Evolutionary conservation across 805 yeast species (phyloP), one percentile per base, ranked within the genome.

Genomic region (Diddensiella transvaalensis): DNA sequence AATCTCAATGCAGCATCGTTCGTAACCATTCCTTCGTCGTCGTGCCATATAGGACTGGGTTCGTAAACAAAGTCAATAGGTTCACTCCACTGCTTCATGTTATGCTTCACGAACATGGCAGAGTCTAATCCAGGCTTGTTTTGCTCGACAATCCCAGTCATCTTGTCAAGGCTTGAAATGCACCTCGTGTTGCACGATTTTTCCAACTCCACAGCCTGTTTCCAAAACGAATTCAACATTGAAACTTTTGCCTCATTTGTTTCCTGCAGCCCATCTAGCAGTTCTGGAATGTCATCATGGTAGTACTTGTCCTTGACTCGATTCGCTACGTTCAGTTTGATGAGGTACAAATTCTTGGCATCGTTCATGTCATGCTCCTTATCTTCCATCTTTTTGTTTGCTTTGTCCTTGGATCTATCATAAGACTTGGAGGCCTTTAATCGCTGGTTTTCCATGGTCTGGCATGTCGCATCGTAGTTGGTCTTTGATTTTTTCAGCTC

Each of bases 21-120:
- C 3, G 76, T 71, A 1, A 80, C 75, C 53, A 83, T 74, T 30
- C 77, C 70, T 55, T 88, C 96, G 66, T 93, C 97, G 61, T 93
- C 99, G 67, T 91, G 98, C 99, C 99, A 93, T 37, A 93, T 83
- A 24, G 89, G 82, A 22, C 95, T 83, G 1, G 98, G 96, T 53
- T 86, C 77, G 60, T 85, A 93, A 55, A 79, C 75, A 61, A 85
- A 87, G 68, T 91, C 98, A 4, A 71, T 72, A 1, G 97, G 98
- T 58, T 89, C 97, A 40, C 73, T 74, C 97, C 96, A 93, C 13
- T 71, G 72, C 29, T 61, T 57, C 22, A 76, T 53, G 64, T 93
- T 93, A 68, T 93, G 99, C 61, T 89, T 89, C 48, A 89, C 81
- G 66, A 82, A 93, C 97, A 93, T 91, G 29, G 87, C 83, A 0